A percentile compares a stretch with the other conserved stretches of the same genome.
These are phyloP conservation scores for Gymnopilus dilepis DNA, from an alignment of 768 basidiomycete species.

Conservation along the genomic window DNA sequence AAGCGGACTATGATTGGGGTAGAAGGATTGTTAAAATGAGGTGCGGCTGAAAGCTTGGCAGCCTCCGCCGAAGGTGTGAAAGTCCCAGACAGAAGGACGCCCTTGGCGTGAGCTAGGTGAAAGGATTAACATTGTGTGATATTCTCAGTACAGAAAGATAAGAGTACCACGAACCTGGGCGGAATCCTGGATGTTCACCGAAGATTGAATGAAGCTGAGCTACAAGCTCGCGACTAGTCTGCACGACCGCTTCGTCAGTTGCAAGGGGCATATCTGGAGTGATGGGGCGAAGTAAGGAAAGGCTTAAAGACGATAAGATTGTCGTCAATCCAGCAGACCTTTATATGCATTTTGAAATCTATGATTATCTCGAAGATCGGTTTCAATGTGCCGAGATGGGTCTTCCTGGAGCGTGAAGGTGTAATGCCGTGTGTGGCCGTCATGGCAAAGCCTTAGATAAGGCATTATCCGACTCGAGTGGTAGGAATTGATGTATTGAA, in stretches of 20 bases:
- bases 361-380: background rate
- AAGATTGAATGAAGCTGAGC: conserved; percentile 22
- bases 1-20: conserved; percentile 21
- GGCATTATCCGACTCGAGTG: background rate
- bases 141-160: too few relatives aligned
- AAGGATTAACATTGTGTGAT: background rate
- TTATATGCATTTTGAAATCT: background rate
- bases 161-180: conserved; percentile 15
- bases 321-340: background rate
- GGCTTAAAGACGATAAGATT: too few relatives aligned
- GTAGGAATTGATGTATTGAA: background rate
- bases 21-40: conserved; percentile 19
- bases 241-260: conserved; percentile 20
- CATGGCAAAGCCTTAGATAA: background rate
- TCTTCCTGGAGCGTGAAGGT: background rate
- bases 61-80: conserved; percentile 21
- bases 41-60: conserved; percentile 14
- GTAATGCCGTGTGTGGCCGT: conserved; percentile 2
- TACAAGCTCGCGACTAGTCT: conserved; percentile 19
- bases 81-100: conserved; percentile 15
- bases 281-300: too few relatives aligned
- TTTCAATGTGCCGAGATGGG: background rate
- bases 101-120: conserved; percentile 22
- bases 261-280: conserved; percentile 18
- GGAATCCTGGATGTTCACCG: conserved; percentile 22